A percentile compares a stretch with the other conserved stretches of the same genome.
Conservation (phyloP, 352 stramenopile species). For the Globisporangium alternatum region DNA sequence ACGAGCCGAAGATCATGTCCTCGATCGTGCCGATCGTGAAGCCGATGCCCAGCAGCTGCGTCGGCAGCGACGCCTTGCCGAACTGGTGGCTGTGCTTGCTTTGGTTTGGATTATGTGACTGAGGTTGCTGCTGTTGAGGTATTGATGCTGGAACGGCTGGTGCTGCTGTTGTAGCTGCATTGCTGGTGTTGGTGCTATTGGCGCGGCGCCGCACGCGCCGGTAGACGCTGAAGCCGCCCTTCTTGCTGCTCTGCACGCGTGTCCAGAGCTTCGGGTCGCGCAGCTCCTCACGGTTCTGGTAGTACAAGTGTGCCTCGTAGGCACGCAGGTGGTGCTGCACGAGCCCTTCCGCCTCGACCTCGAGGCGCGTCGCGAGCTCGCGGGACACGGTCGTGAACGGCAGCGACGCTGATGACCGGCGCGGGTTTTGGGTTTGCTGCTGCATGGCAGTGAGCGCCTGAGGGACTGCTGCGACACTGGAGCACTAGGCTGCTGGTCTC, state of each 20-base stretch:
- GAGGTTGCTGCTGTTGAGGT: not conserved
- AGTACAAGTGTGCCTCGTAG: conserved; percentile 21
- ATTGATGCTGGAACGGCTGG: not conserved
- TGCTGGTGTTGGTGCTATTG: not conserved
- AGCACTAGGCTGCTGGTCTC: too few species aligned
- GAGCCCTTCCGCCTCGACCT: conserved; percentile 20
- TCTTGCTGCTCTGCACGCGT: conserved; percentile 18
- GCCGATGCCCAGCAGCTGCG: conserved; percentile 26
- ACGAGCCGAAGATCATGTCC: conserved; percentile 24
- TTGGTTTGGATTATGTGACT: not conserved
- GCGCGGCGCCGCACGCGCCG: conserved; percentile 12
- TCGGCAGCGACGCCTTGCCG: not conserved
- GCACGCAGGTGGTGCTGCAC: conserved; percentile 23
- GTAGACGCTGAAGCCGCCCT: conserved; percentile 19
- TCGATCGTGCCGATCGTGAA: conserved; percentile 22
- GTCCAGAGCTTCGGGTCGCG: conserved; percentile 18
- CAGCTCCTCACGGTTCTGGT: conserved; percentile 17
- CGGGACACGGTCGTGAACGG: conserved; percentile 13
- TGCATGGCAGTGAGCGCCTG: not conserved
- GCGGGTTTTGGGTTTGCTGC: not conserved
- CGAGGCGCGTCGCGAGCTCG: conserved; percentile 16
- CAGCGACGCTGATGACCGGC: conserved; percentile 19
- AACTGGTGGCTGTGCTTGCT: not conserved
- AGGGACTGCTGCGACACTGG: not conserved
- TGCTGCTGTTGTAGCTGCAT: not conserved